Conservation (phyloP, 2,329 filamentous ascomycete species). For the Neoscytalidium dimidiatum region DNA sequence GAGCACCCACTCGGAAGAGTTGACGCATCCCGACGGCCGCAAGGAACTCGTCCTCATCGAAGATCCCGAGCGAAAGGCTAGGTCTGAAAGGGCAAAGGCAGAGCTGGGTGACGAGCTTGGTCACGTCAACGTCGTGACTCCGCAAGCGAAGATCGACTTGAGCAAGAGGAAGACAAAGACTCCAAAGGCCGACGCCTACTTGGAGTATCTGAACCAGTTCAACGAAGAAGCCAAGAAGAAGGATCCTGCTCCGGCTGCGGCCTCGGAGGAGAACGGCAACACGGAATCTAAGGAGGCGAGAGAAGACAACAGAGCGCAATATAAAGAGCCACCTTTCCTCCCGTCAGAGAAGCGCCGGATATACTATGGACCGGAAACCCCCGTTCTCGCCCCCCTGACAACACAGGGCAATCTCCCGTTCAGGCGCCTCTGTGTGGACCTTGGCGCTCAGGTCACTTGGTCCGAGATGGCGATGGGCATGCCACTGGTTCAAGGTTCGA, state of each 20-base stretch:
- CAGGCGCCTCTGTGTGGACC: conserved; percentile 81
- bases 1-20: conserved; percentile 80
- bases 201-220: conserved; percentile 68
- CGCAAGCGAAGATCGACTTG: conserved; percentile 71
- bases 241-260: conserved; percentile 29
- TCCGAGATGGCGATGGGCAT: conserved; percentile 97
- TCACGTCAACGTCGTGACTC: conserved; percentile 73
- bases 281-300: conserved; percentile 30
- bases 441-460: conserved; percentile 92
- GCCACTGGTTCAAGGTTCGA: conserved; percentile 85
- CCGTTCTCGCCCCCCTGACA: conserved; percentile 88
- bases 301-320: conserved; percentile 75
- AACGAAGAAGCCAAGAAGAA: conserved; percentile 30
- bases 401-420: conserved; percentile 97
- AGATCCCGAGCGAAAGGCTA: conserved; percentile 51
- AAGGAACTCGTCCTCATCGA: conserved; percentile 77
- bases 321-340: conserved; percentile 81
- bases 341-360: conserved; percentile 91
- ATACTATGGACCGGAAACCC: conserved; percentile 93
- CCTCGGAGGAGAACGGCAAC: conserved; percentile 25
- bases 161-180: conserved; percentile 71
- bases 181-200: conserved; percentile 73
- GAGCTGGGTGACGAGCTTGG: conserved; percentile 53
- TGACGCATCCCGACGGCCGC: conserved; percentile 74
- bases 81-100: conserved; percentile 46